Base-by-base conservation (phyloP, 345 rosid species). In the Sonneratia caseolaris region DNA sequence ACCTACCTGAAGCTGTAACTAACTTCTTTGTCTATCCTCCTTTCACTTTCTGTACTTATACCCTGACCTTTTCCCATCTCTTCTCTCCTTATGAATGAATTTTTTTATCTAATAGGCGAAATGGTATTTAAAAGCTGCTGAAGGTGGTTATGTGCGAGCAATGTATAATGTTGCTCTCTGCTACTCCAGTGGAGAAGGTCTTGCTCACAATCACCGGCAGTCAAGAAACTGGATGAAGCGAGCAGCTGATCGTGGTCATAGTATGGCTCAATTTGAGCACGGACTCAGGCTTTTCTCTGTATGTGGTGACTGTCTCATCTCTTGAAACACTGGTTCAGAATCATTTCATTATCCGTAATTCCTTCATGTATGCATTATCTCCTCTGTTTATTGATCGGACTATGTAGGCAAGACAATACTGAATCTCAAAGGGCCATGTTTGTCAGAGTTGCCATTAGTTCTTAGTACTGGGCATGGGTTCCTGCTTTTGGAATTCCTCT, bases 191-290 rank as follows among this genome's bases (percentile, higher is more conserved):
- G 98, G 99, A 12, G 91, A 95, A 85, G 98, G 99, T 37, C 79
- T 95, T 67, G 70, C 85, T 0, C 87, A 73, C 71, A 88, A 74
- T 80, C 87, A 68, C 42, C 81, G 78, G 42, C 81, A 77, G 72
- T 91, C 91, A 45, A 86, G 83, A 69, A 92, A 84, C 81, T 95
- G 98, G 99, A 92, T 95, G 99, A 90, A 87, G 80, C 82, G 86
- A 42, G 99, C 98, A 71, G 99, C 98, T 45, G 97, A 90, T 82
- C 83, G 73, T 10, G 96, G 93, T 69, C 97, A 92, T 69, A 78
- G 90, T 75, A 92, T 86, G 85, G 98, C 98, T 71, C 97, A 95
- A 68, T 88, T 81, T 65, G 98, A 95, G 76, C 92, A 88, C 45
- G 99, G 99, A 35, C 97, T 90, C 78, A 71, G 86, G 49, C 84